These are phyloP conservation scores for Teratosphaeria pseudoeucalypti DNA, from an alignment of 2,329 filamentous ascomycete species.

Conservation along the genomic window DNA sequence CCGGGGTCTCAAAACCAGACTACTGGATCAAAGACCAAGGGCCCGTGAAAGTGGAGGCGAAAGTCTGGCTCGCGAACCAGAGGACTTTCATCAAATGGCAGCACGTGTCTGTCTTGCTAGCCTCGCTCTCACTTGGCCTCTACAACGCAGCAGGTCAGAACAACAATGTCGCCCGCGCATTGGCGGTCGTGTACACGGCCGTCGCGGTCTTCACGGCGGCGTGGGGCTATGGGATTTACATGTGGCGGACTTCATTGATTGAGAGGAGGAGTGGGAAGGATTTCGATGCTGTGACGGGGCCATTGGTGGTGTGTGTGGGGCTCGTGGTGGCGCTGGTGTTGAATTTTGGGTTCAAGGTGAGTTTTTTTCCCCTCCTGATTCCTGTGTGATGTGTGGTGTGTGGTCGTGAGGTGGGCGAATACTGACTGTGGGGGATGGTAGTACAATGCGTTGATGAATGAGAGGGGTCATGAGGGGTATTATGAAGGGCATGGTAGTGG, in stretches of 20 bases:
- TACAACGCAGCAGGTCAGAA: conserved; percentile 74
- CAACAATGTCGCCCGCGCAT: conserved; percentile 62
- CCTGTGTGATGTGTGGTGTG: no score
- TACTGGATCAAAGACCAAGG: conserved; percentile 92
- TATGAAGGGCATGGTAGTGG: no score
- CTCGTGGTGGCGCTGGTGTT: conserved; percentile 67
- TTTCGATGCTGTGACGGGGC: conserved; percentile 81
- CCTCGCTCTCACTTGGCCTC: conserved; percentile 69
- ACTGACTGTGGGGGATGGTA: no score
- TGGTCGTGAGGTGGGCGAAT: no score
- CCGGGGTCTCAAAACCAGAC: conserved; percentile 76
- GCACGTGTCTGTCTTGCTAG: conserved; percentile 82
- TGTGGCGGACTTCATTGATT: conserved; percentile 67
- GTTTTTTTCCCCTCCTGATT: conserved; percentile 1
- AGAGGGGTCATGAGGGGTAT: no score
- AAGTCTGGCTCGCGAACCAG: conserved; percentile 98
- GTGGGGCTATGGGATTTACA: conserved; percentile 84
- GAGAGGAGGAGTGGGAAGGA: conserved; percentile 77
- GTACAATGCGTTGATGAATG: no score
- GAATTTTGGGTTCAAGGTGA: conserved; percentile 81
- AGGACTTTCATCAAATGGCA: conserved; percentile 98
- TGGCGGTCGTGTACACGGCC: conserved; percentile 73
- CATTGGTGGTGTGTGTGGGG: conserved; percentile 70
- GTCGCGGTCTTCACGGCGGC: conserved; percentile 73
- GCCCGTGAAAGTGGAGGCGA: conserved; percentile 85